A percentile compares a stretch with the other conserved stretches of the same genome.
These are phyloP conservation scores for Botryobasidium botryosum DNA, from an alignment of 768 basidiomycete genomes.

Conservation along the genomic window DNA sequence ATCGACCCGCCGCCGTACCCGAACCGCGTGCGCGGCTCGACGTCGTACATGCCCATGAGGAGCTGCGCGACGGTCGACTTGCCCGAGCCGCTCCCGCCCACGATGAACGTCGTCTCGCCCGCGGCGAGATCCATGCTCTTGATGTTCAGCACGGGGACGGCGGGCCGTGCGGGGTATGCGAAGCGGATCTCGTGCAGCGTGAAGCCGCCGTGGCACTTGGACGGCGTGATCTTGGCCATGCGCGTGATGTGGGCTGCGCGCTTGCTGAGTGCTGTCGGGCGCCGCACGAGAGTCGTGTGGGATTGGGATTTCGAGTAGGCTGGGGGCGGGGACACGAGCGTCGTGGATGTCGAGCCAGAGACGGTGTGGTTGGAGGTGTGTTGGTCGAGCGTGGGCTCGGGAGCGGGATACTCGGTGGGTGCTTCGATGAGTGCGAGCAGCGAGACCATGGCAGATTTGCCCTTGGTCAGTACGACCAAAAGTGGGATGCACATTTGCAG, in stretches of 20 bases:
- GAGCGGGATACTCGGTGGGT: slow-evolving; percentile 8
- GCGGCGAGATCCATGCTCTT: slow-evolving; percentile 55
- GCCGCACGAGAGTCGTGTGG: neutral
- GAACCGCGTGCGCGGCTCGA: slow-evolving; percentile 21
- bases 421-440: slow-evolving; percentile 43
- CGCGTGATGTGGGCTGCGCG: slow-evolving; percentile 10
- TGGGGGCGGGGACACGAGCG: neutral
- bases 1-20: slow-evolving; percentile 49
- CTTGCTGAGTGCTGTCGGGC: neutral
- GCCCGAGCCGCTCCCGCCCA: slow-evolving; percentile 62
- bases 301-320: neutral
- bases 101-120: slow-evolving; percentile 59
- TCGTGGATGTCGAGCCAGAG: neutral
- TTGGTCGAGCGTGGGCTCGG: neutral
- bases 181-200: slow-evolving; percentile 42
- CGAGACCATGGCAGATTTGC: slow-evolving; percentile 63
- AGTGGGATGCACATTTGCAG: slow-evolving; percentile 78
- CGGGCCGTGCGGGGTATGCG: slow-evolving; percentile 56
- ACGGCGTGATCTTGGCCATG: slow-evolving; percentile 40
- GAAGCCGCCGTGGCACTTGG: slow-evolving; percentile 53
- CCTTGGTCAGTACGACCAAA: slow-evolving; percentile 58
- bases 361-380: neutral
- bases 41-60: slow-evolving; percentile 55
- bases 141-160: slow-evolving; percentile 36
- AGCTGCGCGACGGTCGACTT: slow-evolving; percentile 56